Base-by-base conservation (phyloP, 2,329 filamentous ascomycete genomes). In the Cadophora sp. region DNA sequence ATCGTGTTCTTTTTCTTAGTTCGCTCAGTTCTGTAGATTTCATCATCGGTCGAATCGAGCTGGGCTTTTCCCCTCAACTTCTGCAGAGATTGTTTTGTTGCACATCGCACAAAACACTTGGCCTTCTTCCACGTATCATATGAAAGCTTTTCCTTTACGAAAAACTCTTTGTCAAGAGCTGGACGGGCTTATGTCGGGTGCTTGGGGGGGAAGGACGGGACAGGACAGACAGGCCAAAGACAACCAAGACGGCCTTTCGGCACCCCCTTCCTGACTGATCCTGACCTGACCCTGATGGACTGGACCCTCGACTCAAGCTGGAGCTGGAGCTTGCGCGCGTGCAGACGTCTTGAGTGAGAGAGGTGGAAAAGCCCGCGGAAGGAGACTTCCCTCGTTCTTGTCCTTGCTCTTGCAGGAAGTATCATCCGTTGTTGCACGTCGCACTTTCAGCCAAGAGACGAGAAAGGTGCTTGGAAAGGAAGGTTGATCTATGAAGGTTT, bases 371-470 rank as follows among this genome's bases (percentile, higher is more conserved):
- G 7, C 27, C 48, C 47, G 39, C 27, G 24, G 53, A 59, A 30
- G 45, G 6, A 33, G 33, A 36, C 22, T 45, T 30, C 22, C 39
- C 3, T 30, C 27, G 27, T 3, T 30, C 27, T 3, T 30, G 27
- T 30, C 6, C 27, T 30, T 30, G 27, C 27, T 30, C 27, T 30
- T 30, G 27, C 6, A 30, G 27, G 27, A 30, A 30, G 27, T 30
- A 30, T 30, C 27, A 30, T 6, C 27, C 27, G 27, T 30, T 66
- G 65, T 60, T 64, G 65, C 65, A 66, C 41, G 41, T 64, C 65
- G 60, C 48, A 47, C 3, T 63, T 47, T 30, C 20, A 51, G 65
- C 59, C 65, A 61, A 66, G 53, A 18, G 22, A 53, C 51, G 8
- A 33, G 41, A 56, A 33, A 47, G 24, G 5, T 27, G 14, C n/a